phyloP scores from a whole-genome alignment of 768 basidiomycete species.

The Infundibulicybe gibba region DNA sequence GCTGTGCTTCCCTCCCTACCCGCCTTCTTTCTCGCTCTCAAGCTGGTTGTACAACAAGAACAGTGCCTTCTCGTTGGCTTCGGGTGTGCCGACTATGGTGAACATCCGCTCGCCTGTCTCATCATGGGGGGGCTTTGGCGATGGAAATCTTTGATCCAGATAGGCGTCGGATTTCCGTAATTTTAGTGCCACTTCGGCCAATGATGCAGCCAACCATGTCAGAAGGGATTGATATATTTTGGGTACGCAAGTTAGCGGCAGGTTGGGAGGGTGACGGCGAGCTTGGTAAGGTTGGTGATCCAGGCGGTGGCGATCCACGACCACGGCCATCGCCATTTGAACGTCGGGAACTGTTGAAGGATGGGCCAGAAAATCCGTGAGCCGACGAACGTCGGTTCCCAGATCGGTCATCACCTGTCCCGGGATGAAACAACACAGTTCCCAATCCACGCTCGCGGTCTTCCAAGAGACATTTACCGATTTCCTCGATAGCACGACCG shows the following conservation, averaged over 20 bases:
- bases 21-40: slow-evolving; percentile 95
- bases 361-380: slow-evolving; percentile 43
- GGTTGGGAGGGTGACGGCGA: slow-evolving; percentile 53
- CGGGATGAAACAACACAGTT: slow-evolving; percentile 95
- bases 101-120: slow-evolving; percentile 99
- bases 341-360: slow-evolving; percentile 52
- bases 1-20: slow-evolving; percentile 79
- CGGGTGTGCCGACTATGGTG: slow-evolving; percentile 94
- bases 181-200: slow-evolving; percentile 95
- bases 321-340: slow-evolving; percentile 58
- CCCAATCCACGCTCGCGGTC: slow-evolving; percentile 95
- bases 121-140: slow-evolving; percentile 96
- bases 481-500: slow-evolving; percentile 90
- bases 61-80: slow-evolving; percentile 96
- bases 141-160: slow-evolving; percentile 98
- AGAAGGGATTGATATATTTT: slow-evolving; percentile 98
- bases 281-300: slow-evolving; percentile 38
- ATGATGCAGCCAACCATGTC: slow-evolving; percentile 99
- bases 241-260: slow-evolving; percentile 86
- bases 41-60: slow-evolving; percentile 97
- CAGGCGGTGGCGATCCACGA: slow-evolving; percentile 43
- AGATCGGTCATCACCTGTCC: slow-evolving; percentile 71
- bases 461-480: slow-evolving; percentile 91
- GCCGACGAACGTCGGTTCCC: slow-evolving; percentile 43
- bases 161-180: slow-evolving; percentile 97